A percentile compares a stretch with the other conserved stretches of the same genome.
phyloP scores from a whole-genome alignment of 2,329 filamentous ascomycete species.

The Phialemonium atrogriseum region DNA sequence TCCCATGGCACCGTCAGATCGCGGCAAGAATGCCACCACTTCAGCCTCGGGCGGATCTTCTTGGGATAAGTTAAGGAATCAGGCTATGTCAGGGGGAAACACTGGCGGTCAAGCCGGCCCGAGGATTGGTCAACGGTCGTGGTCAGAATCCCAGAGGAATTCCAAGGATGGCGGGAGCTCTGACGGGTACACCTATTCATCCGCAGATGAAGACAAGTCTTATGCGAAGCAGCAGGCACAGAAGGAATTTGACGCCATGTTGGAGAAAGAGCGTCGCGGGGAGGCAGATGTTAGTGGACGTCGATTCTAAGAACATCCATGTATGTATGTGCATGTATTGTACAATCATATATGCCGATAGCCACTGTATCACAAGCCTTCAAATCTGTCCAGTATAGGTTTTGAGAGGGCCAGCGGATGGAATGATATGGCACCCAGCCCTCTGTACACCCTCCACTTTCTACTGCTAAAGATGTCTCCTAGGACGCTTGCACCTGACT shows the following conservation, averaged over 20 bases:
- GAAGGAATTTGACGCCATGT: constrained; percentile 19
- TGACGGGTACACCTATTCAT: constrained; percentile 11
- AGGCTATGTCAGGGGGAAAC: constrained; percentile 6
- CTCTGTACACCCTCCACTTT: no score
- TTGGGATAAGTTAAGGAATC: constrained; percentile 14
- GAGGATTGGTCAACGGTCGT: constrained; percentile 1
- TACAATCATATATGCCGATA: no score
- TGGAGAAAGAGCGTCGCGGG: constrained; percentile 14
- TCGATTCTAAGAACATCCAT: no score
- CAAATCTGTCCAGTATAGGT: no score
- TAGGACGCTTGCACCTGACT: no score
- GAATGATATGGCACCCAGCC: no score
- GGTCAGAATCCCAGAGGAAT: no score
- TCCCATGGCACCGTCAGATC: constrained; percentile 10
- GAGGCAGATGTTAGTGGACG: no score
- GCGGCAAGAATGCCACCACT: neutral
- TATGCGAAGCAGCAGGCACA: constrained; percentile 15
- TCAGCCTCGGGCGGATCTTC: constrained; percentile 6
- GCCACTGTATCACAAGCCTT: no score
- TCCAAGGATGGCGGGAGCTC: constrained; percentile 1
- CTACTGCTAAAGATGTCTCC: no score
- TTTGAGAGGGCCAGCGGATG: no score
- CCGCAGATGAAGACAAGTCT: constrained; percentile 11
- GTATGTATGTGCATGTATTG: no score
- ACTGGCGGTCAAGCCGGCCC: constrained; percentile 1